Evolutionary conservation across 1,139 yeast species (phyloP), one percentile per base, ranked within the genome.

Genomic region (Hansenula sp.): DNA sequence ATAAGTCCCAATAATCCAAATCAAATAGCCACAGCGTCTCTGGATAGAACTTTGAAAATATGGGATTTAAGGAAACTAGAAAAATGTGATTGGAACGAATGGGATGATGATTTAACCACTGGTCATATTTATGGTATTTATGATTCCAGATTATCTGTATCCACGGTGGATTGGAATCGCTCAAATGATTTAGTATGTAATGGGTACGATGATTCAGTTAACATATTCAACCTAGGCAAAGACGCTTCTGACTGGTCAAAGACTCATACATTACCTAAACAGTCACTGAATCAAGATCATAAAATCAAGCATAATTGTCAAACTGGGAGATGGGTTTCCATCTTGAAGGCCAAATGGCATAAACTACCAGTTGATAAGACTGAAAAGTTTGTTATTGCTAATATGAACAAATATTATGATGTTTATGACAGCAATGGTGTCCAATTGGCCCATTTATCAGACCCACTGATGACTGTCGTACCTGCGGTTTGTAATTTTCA

Each of bases 241-340:
- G 43, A 50, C 3, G 47, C 59, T 12, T 45, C 58, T 13, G 40
- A 47, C 4, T 51, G 61, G 45, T 56, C 50, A 1, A 54, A 53
- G 11, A 50, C 44, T n/a, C 51, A 64, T 12, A 67, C 69, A 0
- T 52, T 57, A 12, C 67, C 64, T 4, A 47, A 49, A 1, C 53
- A 51, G 4, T 62, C 57, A 44, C 57, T 89, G 28, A 59, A 56
- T 12, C 94, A 96, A 0, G 61, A 74, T 32, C 74, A 77, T 27
- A 78, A 78, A 11, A 72, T 93, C 41, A 78, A 77, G 48, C 98
- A 93, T 62, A 91, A 91, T 57, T 93, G 98, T 66, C 96, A 91
- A 62, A 85, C 96, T 0, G 98, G 99, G 0, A 70, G 96, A 50
- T 93, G 99, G 99, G 96, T 93, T 1, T 84, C 96, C 1, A 91